Evolutionary conservation across 305 asterid genomes (phyloP).

Genomic region (Salvia sclarea): DNA sequence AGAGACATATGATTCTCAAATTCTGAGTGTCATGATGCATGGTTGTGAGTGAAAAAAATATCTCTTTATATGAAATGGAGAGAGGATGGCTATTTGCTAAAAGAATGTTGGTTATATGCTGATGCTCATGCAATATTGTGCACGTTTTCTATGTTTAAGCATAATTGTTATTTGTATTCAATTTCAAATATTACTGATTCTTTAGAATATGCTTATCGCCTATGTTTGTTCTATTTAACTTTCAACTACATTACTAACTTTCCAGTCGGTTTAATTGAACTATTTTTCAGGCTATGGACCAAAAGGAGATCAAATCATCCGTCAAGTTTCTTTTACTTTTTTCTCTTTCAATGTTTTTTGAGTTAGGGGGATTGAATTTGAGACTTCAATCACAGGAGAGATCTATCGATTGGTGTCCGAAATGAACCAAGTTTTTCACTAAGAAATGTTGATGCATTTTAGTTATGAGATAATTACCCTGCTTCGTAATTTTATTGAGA

Average conservation of each 20-base stretch:
- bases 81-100: slow-evolving; percentile 14
- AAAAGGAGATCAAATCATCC: neutral
- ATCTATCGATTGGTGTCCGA: no score
- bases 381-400: no score
- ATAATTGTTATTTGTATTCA: neutral
- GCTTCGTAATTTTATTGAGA: no score
- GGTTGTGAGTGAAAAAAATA: neutral
- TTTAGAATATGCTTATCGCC: neutral
- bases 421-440: no score
- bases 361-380: neutral
- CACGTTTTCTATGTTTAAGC: slow-evolving; percentile 1
- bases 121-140: slow-evolving; percentile 22
- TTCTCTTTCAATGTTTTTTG: no score
- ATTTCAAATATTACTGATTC: neutral
- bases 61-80: neutral
- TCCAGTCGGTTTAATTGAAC: neutral
- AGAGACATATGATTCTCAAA: neutral
- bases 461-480: no score
- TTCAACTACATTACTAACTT: neutral
- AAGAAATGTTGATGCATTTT: no score
- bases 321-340: neutral
- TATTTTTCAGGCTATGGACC: neutral
- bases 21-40: slow-evolving; percentile 11
- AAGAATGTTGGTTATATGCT: slow-evolving; percentile 28
- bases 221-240: neutral